Evolutionary conservation across 2,329 filamentous ascomycete species (phyloP).

Genomic region (Pestalotiopsis sp.): DNA sequence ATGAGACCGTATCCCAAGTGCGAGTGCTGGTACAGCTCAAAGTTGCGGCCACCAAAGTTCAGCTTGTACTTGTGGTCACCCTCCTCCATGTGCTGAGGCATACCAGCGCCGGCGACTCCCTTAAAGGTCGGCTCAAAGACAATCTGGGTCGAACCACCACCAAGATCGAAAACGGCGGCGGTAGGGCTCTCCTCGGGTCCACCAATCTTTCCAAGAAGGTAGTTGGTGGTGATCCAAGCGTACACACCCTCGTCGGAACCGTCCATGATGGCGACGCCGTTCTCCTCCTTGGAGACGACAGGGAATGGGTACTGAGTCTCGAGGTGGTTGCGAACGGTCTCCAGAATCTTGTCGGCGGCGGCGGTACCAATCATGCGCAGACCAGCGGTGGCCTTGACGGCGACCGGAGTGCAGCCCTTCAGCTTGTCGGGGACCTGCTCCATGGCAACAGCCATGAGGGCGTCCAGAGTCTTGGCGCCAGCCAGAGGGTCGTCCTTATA

Average conservation of each 20-base stretch:
- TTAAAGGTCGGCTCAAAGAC: conserved; percentile 97
- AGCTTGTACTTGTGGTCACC: conserved; percentile 97
- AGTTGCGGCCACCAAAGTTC: conserved; percentile 85
- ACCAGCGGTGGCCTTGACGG: conserved; percentile 97
- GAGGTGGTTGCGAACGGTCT: conserved; percentile 79
- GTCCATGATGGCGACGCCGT: conserved; percentile 96
- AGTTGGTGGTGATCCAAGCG: conserved; percentile 99
- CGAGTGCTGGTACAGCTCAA: conserved; percentile 95
- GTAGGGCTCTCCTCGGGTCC: conserved; percentile 87
- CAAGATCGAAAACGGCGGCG: conserved; percentile 93
- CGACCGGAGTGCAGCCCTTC: conserved; percentile 88
- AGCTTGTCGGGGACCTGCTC: conserved; percentile 83
- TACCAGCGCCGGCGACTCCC: conserved; percentile 69
- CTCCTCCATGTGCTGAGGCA: conserved; percentile 82
- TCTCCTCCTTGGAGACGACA: conserved; percentile 81
- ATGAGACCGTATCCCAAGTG: conserved; percentile 97
- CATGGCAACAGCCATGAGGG: conserved; percentile 84
- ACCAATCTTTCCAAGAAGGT: conserved; percentile 96
- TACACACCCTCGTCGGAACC: conserved; percentile 97
- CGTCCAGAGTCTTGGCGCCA: conserved; percentile 87
- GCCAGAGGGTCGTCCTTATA: conserved; percentile 85
- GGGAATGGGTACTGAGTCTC: conserved; percentile 94
- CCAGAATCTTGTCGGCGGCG: conserved; percentile 80
- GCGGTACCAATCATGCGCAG: conserved; percentile 83
- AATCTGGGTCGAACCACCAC: conserved; percentile 96